Evolutionary conservation across 2,329 filamentous ascomycete genomes (phyloP), one percentile per base, ranked within the genome.

Genomic region (Fusarium nematophilum): DNA sequence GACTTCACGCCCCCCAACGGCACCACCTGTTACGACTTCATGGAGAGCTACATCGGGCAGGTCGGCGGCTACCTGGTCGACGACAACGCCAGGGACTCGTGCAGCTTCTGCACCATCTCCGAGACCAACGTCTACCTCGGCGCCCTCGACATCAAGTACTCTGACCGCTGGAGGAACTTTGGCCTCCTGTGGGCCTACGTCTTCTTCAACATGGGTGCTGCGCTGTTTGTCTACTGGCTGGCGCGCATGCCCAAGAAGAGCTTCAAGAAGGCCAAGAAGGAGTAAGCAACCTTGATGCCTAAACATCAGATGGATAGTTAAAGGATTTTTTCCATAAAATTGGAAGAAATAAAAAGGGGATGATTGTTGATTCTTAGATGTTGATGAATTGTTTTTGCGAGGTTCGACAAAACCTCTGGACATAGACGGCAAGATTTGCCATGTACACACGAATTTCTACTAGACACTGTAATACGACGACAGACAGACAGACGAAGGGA

Each of bases 161-260:
- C 63, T 23, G 77, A 90, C 30, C 78, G 86, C 31, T 92, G 89
- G 88, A 82, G 88, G 58, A 90, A 92, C 74, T 89, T 88, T 70
- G 89, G 87, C 9, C 76, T 90, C 23, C 72, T 87, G 30, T 88
- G 83, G 78, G 79, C 78, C 0, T 89, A 85, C 62, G 79, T 87
- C 55, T 69, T 79, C 25, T 86, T 88, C 72, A 89, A 89, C 70
- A 74, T 87, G 23, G 73, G 70, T 11, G 83, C 78, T 1, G 84
- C 85, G 0, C 72, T 88, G 26, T 71, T 78, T 9, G 72, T 88
- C 38, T 89, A 88, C 72, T 88, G 81, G 81, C 69, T 84, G 57
- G 79, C 74, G 3, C 76, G 81, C 39, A 75, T 83, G 69, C 80
- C 80, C 4, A 83, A 82, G 72, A 70, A 69, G 58, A 57, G 13